phyloP scores from a whole-genome alignment of 768 basidiomycete genomes.

The Trametes villosa region DNA sequence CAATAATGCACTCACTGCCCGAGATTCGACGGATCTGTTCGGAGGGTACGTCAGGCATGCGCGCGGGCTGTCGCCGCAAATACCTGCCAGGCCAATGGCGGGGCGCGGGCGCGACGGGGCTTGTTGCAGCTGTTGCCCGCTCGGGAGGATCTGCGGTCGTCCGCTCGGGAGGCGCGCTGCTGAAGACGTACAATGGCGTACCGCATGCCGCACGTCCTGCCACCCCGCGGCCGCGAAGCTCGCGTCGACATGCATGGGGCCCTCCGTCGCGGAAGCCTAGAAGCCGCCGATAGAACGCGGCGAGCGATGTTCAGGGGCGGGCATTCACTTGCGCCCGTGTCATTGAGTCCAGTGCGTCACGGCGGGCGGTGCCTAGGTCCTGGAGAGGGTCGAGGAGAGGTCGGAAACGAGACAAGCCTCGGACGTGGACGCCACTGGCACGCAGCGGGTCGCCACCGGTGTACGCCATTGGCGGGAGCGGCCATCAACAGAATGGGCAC shows the following conservation, averaged over 20 bases:
- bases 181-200: background rate
- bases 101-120: background rate
- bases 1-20: slow-evolving; percentile 4
- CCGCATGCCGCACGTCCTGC: background rate
- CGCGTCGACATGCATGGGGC: too few relatives aligned
- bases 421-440: too few relatives aligned
- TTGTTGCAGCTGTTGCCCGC: background rate
- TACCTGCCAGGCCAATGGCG: background rate
- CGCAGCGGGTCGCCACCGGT: background rate
- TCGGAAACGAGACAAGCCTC: too few relatives aligned
- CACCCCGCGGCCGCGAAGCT: background rate
- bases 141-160: slow-evolving; percentile 3
- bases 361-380: background rate
- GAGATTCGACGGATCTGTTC: background rate
- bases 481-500: background rate
- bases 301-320: background rate
- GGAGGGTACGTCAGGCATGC: too few relatives aligned
- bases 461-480: background rate
- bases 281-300: background rate
- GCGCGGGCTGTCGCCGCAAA: too few relatives aligned
- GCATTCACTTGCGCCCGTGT: background rate
- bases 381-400: background rate
- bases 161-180: background rate
- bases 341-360: background rate
- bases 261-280: too few relatives aligned